These are phyloP conservation scores for Hura crepitans DNA, from an alignment of 441 rosid species.

Conservation along the genomic window DNA sequence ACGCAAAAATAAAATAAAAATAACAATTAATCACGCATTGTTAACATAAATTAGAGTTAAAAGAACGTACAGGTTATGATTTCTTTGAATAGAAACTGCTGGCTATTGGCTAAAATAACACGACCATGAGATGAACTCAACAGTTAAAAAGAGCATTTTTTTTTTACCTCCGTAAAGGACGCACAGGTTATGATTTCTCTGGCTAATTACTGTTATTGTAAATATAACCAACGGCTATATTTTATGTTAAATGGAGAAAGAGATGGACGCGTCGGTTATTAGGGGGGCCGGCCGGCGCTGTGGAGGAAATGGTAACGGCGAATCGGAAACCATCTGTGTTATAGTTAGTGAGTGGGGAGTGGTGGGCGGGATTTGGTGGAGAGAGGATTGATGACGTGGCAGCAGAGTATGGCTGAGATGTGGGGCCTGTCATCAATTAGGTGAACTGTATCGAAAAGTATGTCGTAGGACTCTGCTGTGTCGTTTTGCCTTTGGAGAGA, in stretches of 20 bases:
- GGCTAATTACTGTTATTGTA: neutral
- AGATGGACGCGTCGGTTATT: neutral
- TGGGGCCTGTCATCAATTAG: slow-evolving; percentile 14
- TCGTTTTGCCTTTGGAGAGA: slow-evolving; percentile 7
- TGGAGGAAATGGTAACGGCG: neutral
- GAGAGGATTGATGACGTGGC: slow-evolving; percentile 10
- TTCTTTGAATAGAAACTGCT: neutral
- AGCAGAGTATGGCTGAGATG: slow-evolving; percentile 1
- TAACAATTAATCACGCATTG: neutral
- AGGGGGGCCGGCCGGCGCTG: neutral
- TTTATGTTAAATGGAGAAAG: neutral
- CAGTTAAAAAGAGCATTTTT: no score
- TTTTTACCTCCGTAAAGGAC: no score
- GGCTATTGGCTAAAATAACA: slow-evolving; percentile 8
- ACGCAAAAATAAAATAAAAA: neutral
- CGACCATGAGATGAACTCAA: neutral
- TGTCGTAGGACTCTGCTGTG: neutral
- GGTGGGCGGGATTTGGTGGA: neutral
- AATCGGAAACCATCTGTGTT: neutral
- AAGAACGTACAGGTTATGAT: slow-evolving; percentile 14
- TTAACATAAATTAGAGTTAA: neutral
- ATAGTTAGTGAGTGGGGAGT: neutral
- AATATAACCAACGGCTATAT: slow-evolving; percentile 14
- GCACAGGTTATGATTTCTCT: neutral
- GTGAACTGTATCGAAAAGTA: slow-evolving; percentile 7